Evolutionary conservation across 176 grass and related monocot genomes (phyloP).

Genomic region (Otatea glauca): DNA sequence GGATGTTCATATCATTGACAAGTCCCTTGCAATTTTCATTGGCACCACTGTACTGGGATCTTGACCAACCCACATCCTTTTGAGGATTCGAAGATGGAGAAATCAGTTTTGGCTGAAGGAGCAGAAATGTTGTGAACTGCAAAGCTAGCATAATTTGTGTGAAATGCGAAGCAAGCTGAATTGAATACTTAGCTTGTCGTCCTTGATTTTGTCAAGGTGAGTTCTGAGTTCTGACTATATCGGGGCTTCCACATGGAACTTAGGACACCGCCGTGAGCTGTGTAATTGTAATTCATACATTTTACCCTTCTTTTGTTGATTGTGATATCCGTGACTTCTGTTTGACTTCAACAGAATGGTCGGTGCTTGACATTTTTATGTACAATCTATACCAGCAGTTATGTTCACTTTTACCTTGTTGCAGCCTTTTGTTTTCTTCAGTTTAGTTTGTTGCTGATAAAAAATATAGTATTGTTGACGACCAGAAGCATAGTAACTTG

Average conservation of each 20-base stretch:
- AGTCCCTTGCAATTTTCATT: conserved; percentile 18
- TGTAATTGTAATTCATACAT: conserved; percentile 48
- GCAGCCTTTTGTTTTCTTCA: conserved; percentile 12
- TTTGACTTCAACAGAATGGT: conserved; percentile 48
- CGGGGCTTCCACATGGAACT: conserved; percentile 39
- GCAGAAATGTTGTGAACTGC: conserved; percentile 36
- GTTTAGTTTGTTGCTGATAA: conserved; percentile 26
- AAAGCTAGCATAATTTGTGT: conserved; percentile 22
- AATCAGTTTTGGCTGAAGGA: conserved; percentile 39
- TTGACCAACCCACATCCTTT: conserved; percentile 34
- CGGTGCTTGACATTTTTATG: conserved; percentile 44
- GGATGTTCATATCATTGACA: conserved; percentile 39
- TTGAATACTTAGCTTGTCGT: conserved; percentile 34
- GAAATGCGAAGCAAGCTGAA: conserved; percentile 29
- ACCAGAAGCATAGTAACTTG: conserved; percentile 2
- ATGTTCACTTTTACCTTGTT: conserved; percentile 27
- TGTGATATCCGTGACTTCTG: conserved; percentile 29
- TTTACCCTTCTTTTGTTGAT: conserved; percentile 47
- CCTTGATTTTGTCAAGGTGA: conserved; percentile 37
- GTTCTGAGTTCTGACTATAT: conserved; percentile 33
- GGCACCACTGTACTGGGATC: conserved; percentile 16
- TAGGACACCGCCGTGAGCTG: conserved; percentile 37
- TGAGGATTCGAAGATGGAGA: conserved; percentile 26
- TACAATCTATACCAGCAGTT: conserved; percentile 54
- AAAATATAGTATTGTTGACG: conserved; percentile 10